These are phyloP conservation scores for Magnusiomyces fungicola DNA, from an alignment of 1,139 yeast genomes.

Conservation along the genomic window DNA sequence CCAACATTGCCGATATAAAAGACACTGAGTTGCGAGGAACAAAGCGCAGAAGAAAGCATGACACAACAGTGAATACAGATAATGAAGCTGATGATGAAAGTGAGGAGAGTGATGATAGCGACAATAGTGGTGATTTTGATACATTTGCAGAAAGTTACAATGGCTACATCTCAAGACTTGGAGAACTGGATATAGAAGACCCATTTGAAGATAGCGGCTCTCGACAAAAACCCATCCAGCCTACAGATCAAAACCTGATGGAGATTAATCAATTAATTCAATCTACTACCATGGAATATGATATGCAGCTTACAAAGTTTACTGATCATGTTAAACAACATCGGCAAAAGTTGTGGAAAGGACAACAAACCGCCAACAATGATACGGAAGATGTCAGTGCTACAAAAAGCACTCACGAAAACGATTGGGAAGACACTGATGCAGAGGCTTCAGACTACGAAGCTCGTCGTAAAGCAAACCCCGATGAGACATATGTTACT, in stretches of 20 bases:
- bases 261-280: constrained; percentile 12
- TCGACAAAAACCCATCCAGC: not conserved
- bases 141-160: not conserved
- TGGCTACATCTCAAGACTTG: not conserved
- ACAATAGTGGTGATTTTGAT: not conserved
- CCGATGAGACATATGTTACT: not conserved
- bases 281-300: constrained; percentile 10
- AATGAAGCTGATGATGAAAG: too few relatives aligned
- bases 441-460: not conserved
- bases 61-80: too few relatives aligned
- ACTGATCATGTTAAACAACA: not conserved
- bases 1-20: not conserved
- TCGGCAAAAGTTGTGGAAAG: not conserved
- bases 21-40: too few relatives aligned
- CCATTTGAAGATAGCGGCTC: not conserved
- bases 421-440: not conserved
- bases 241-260: constrained; percentile 1
- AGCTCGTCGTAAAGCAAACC: not conserved
- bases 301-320: constrained; percentile 11
- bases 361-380: not conserved
- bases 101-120: too few relatives aligned
- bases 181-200: not conserved
- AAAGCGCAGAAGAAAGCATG: too few relatives aligned
- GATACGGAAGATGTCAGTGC: not conserved
- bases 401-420: not conserved